Base-by-base conservation (phyloP, 306 rosid genomes). In the Ammopiptanthus mongolicus region DNA sequence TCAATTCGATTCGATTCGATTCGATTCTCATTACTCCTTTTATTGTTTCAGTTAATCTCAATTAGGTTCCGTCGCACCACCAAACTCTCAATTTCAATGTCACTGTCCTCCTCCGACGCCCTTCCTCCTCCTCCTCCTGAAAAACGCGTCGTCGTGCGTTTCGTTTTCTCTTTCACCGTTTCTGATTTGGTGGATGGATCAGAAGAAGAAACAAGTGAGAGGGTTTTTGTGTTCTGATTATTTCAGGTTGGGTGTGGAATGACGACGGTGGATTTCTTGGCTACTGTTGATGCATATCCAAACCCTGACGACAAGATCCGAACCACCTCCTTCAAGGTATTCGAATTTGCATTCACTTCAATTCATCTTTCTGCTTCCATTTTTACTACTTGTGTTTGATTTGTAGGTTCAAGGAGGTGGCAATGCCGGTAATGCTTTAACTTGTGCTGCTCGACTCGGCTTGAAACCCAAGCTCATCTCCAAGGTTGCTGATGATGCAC, bases 361-460 rank as follows among this genome's bases (percentile, higher is more conserved):
- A 10, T 41, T 48, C 18, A 14, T 6, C 3, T 41, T 0, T 41
- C 14, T 41, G 47, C 10, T 41, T 59, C 28, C 10, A 31, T 29
- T 31, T 25, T 4, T 13, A 59, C 5, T 14, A 1, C n/a, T 75
- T 80, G 17, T 3, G 17, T 31, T 60, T 3, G 17, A n/a, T 60
- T 75, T 65, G 37, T 78, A 91, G 96, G 91, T 95, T 75, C 86
- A 90, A 86, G 98, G 97, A 73, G 98, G 98, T 64, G 98, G 98
- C 23, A 95, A 91, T 78, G 95, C 85, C 0, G 95, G 91, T 46
- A 91, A 95, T 80, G 93, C 97, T 60, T 76, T 91, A 29, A 90
- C 97, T 52, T 91, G 96, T 60, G 91, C 81, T 3, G 88, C 97
- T 70, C 91, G 97, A 15, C 88, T 95, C 79, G 98, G 97, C 28